Evolutionary conservation across 306 rosid species (phyloP).

Genomic region (Coriaria nepalensis): DNA sequence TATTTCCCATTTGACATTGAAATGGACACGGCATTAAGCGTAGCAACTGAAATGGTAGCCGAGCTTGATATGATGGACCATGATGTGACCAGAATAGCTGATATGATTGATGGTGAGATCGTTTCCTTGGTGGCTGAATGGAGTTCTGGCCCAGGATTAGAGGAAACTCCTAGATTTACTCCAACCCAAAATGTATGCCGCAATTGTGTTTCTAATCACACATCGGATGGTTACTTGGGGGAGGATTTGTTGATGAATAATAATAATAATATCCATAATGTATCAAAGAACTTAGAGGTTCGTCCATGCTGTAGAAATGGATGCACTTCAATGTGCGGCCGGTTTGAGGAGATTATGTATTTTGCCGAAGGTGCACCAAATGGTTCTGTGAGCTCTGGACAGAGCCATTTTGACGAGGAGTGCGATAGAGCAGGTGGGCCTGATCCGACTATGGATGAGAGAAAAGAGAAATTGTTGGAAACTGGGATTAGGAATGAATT

Average conservation of each 20-base stretch:
- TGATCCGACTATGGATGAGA: conserved; percentile 17
- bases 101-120: conserved; percentile 12
- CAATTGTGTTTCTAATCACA: conserved; percentile 43
- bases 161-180: conserved; percentile 40
- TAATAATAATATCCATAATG: conserved; percentile 1
- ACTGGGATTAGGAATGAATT: conserved; percentile 20
- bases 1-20: conserved; percentile 73
- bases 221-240: conserved; percentile 37
- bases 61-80: conserved; percentile 84
- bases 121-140: conserved; percentile 11
- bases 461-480: conserved; percentile 18
- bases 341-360: conserved; percentile 76
- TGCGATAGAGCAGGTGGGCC: conserved; percentile 32
- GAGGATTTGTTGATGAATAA: conserved; percentile 28
- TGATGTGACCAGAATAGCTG: conserved; percentile 65
- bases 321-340: conserved; percentile 66
- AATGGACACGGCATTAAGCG: conserved; percentile 72
- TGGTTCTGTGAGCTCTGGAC: conserved; percentile 49
- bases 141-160: conserved; percentile 47
- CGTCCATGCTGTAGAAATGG: conserved; percentile 41
- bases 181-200: conserved; percentile 33
- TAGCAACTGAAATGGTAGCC: conserved; percentile 90
- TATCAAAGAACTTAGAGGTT: conserved; percentile 24
- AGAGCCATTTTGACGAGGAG: conserved; percentile 53
- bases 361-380: conserved; percentile 33